phyloP scores from a whole-genome alignment of 2,329 filamentous ascomycete genomes.

The Teratosphaeria nubilosa region DNA sequence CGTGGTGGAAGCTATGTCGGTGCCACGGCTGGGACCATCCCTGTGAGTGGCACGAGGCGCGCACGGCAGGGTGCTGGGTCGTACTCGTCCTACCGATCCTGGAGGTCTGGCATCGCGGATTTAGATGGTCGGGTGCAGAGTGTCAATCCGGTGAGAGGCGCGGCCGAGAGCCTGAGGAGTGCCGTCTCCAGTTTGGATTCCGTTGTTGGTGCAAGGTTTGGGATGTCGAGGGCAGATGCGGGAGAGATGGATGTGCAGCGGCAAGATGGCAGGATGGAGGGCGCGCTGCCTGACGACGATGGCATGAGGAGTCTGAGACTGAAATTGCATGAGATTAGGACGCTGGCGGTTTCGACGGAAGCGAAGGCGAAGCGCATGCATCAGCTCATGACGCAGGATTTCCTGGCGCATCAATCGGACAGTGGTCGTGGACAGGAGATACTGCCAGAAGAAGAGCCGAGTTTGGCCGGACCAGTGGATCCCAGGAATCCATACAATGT shows the following conservation, averaged over 20 bases:
- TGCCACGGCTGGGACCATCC: background rate
- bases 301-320: constrained; percentile 39
- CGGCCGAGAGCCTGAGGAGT: constrained; percentile 8
- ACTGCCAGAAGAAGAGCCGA: background rate
- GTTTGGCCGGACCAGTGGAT: constrained; percentile 14
- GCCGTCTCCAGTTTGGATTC: background rate
- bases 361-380: constrained; percentile 43
- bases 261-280: constrained; percentile 6
- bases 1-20: background rate
- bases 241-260: background rate
- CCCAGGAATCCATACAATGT: constrained; percentile 28
- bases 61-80: background rate
- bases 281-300: constrained; percentile 37
- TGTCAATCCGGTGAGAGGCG: constrained; percentile 15
- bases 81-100: constrained; percentile 5
- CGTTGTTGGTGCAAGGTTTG: constrained; percentile 1
- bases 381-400: constrained; percentile 39
- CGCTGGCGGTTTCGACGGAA: constrained; percentile 33
- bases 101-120: background rate
- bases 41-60: background rate
- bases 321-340: constrained; percentile 39
- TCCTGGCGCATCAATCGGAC: constrained; percentile 19
- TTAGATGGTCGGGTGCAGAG: constrained; percentile 4
- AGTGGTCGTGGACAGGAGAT: background rate
- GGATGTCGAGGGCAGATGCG: constrained; percentile 2